Evolutionary conservation across 495 filamentous ascomycete genomes (phyloP).

Genomic region (Tuber melanosporum): DNA sequence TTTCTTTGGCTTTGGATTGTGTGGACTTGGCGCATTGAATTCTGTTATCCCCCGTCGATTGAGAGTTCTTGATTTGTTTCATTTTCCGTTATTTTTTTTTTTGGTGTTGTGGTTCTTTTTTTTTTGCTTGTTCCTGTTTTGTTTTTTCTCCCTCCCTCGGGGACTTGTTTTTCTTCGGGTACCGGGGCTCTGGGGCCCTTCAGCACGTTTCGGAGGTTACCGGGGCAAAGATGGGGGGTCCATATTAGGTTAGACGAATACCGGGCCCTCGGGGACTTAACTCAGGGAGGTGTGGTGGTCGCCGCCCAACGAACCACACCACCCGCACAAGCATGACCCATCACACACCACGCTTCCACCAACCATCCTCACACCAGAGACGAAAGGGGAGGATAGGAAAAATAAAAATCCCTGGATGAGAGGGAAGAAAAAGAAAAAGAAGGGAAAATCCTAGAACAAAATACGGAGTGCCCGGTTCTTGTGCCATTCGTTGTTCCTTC

Average conservation of each 20-base stretch:
- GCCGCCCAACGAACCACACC: background rate
- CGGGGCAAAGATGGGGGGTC: slow-evolving; percentile 9
- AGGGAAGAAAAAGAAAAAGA: background rate
- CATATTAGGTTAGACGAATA: slow-evolving; percentile 22
- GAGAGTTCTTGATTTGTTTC: slow-evolving; percentile 7
- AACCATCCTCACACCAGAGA: background rate
- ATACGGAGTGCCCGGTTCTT: background rate
- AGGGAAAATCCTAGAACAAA: background rate
- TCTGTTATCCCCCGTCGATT: slow-evolving; percentile 14
- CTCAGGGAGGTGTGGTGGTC: slow-evolving; percentile 31
- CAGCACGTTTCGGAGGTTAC: slow-evolving; percentile 31
- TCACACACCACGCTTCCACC: background rate
- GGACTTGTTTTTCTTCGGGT: slow-evolving; percentile 19
- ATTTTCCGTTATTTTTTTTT: slow-evolving; percentile 20
- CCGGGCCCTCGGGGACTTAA: slow-evolving; percentile 37
- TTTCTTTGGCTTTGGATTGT: slow-evolving; percentile 12
- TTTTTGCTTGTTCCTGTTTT: slow-evolving; percentile 1
- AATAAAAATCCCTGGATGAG: background rate
- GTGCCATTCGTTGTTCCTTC: background rate
- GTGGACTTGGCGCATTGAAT: slow-evolving; percentile 8
- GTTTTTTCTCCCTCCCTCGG: slow-evolving; percentile 1
- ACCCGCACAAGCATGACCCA: background rate
- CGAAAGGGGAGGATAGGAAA: background rate
- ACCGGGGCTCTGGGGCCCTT: slow-evolving; percentile 22
- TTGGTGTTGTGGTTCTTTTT: background rate